phyloP scores from a whole-genome alignment of 2,329 filamentous ascomycete species.

The Ophiostoma piceae region DNA sequence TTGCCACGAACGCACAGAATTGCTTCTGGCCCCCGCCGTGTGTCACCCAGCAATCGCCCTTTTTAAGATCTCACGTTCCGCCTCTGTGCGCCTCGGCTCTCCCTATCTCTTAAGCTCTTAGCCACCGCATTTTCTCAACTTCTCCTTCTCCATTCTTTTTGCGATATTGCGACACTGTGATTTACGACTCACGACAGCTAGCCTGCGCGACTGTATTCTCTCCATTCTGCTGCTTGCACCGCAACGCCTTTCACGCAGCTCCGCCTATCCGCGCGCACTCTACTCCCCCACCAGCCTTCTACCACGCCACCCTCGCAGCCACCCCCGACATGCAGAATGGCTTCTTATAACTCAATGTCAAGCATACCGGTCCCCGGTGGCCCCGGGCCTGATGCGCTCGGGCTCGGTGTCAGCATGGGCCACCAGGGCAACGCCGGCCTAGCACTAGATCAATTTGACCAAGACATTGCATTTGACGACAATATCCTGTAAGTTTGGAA shows the following conservation, averaged over 20 bases:
- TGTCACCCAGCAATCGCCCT: slow-evolving; percentile 10
- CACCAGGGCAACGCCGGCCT: slow-evolving; percentile 34
- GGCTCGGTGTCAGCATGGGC: slow-evolving; percentile 42
- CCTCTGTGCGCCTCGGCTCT: not conserved
- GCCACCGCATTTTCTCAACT: not conserved
- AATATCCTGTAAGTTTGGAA: slow-evolving; percentile 47
- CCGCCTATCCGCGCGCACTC: not conserved
- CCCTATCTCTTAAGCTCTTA: not conserved
- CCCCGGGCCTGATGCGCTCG: slow-evolving; percentile 42
- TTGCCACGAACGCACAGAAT: not conserved
- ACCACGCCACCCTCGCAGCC: not conserved
- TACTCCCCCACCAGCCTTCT: not conserved
- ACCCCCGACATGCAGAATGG: slow-evolving; percentile 38
- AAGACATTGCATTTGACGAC: slow-evolving; percentile 52
- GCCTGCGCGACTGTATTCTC: not conserved
- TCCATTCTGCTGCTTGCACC: not conserved
- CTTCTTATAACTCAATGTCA: slow-evolving; percentile 53
- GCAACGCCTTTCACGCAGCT: not conserved
- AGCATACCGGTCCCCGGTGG: slow-evolving; percentile 44
- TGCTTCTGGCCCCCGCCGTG: not conserved
- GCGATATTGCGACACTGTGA: not conserved
- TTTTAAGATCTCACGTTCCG: not conserved
- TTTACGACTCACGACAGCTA: not conserved
- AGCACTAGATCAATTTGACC: slow-evolving; percentile 49
- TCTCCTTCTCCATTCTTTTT: not conserved